Evolutionary conservation across 1,284 basidiomycete genomes (phyloP), one percentile per base, ranked within the genome.

Genomic region (Tilletia horrida): DNA sequence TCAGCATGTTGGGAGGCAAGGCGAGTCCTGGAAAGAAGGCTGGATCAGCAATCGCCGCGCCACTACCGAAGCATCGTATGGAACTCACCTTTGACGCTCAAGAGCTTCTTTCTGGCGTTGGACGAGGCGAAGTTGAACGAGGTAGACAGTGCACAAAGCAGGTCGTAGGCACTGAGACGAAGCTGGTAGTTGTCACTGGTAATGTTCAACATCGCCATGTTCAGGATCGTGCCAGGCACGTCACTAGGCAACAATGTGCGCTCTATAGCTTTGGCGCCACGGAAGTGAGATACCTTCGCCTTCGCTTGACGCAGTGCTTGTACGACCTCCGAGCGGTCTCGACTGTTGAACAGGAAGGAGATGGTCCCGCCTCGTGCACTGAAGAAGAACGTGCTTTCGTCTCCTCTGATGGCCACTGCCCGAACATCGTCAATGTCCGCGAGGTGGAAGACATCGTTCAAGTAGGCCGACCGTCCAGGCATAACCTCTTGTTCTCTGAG

Each of bases 161-260:
- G 68, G 35, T 79, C 74, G 70, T 79, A 79, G 1, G 77, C 77
- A 48, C 75, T 71, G n/a, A 76, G 63, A 31, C 77, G 69, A 25
- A 79, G 65, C 16, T 67, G 67, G 23, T 70, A 68, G 48, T 78
- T 73, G 40, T 68, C 69, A 67, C 75, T 77, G 63, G 75, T 78
- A 63, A 76, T 74, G 67, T 79, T 79, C 75, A 78, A 74, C 76
- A 79, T 74, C 16, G 77, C 77, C 75, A 79, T 79, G 68, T 79
- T 79, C 65, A 79, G 73, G 68, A 79, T 66, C 27, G 76, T 78
- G 42, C 77, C 77, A 9, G 77, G 77, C 21, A 79, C 77, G 42
- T 78, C 77, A 59, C 73, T 75, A 11, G 77, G 77, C 42, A 76
- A 70, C 43, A 78, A 50, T 14, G 71, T 72, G 3, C 77, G 73